phyloP scores from a whole-genome alignment of 345 rosid genomes.

The Streptanthus diversifolius region DNA sequence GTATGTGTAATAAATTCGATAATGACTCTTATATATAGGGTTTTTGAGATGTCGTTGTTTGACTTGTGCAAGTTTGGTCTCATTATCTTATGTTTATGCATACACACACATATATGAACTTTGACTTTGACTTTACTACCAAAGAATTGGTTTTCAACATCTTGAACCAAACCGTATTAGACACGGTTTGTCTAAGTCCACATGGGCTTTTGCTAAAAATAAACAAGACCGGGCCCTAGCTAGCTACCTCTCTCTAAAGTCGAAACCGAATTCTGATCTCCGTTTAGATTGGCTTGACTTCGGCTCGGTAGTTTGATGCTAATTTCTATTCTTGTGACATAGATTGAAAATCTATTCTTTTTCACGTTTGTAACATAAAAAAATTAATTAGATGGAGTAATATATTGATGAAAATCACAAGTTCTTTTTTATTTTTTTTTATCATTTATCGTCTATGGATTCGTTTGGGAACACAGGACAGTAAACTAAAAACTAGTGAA shows the following conservation, averaged over 20 bases:
- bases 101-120: slow-evolving; percentile 18
- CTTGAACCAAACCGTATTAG: slow-evolving; percentile 9
- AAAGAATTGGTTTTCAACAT: slow-evolving; percentile 21
- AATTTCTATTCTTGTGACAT: neutral
- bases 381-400: neutral
- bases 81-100: slow-evolving; percentile 26
- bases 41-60: slow-evolving; percentile 29
- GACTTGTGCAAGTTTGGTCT: slow-evolving; percentile 24
- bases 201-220: slow-evolving; percentile 11
- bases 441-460: too few relatives aligned
- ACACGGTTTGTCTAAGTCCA: slow-evolving; percentile 39
- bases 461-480: neutral
- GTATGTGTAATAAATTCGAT: slow-evolving; percentile 21
- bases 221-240: slow-evolving; percentile 11
- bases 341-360: neutral
- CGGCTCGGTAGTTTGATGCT: neutral
- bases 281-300: slow-evolving; percentile 6
- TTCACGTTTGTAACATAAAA: neutral
- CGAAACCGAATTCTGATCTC: neutral
- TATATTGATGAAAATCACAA: neutral
- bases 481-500: neutral
- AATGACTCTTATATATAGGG: slow-evolving; percentile 21
- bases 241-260: neutral
- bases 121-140: slow-evolving; percentile 35
- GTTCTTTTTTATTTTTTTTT: too few relatives aligned